A percentile compares a stretch with the other conserved stretches of the same genome.
phyloP scores from a whole-genome alignment of 345 rosid genomes.

The Gossypium thurberi region DNA sequence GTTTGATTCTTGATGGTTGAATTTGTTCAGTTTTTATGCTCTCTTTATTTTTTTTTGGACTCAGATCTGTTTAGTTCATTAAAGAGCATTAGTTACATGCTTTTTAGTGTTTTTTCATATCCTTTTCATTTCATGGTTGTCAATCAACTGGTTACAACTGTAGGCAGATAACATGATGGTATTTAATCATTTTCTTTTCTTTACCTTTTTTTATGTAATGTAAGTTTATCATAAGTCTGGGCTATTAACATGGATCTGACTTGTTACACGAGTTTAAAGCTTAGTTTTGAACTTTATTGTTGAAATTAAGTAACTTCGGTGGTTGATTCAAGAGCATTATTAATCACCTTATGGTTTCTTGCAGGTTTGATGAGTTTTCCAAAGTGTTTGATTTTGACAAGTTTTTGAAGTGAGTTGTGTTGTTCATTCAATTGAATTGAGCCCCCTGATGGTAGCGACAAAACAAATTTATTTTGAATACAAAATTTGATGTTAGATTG shows the following conservation, averaged over 20 bases:
- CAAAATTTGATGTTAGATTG: not conserved
- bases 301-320: not conserved
- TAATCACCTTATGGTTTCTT: not conserved
- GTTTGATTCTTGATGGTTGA: conserved; percentile 6
- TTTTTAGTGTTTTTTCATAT: not conserved
- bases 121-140: conserved; percentile 15
- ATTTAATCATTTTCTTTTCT: not conserved
- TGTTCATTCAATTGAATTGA: not conserved
- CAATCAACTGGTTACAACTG: conserved; percentile 11
- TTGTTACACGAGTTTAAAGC: not conserved
- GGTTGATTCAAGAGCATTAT: not conserved
- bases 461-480: not conserved
- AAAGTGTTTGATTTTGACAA: not conserved
- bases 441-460: conserved; percentile 1
- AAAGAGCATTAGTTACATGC: not conserved
- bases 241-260: conserved; percentile 12
- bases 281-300: conserved; percentile 1
- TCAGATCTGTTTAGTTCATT: conserved; percentile 13
- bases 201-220: not conserved
- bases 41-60: not conserved
- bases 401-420: not conserved
- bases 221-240: not conserved
- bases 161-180: not conserved
- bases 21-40: conserved; percentile 1
- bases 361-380: conserved; percentile 11